Base-by-base conservation (phyloP, 768 basidiomycete genomes). In the Tephrocybe sp. region DNA sequence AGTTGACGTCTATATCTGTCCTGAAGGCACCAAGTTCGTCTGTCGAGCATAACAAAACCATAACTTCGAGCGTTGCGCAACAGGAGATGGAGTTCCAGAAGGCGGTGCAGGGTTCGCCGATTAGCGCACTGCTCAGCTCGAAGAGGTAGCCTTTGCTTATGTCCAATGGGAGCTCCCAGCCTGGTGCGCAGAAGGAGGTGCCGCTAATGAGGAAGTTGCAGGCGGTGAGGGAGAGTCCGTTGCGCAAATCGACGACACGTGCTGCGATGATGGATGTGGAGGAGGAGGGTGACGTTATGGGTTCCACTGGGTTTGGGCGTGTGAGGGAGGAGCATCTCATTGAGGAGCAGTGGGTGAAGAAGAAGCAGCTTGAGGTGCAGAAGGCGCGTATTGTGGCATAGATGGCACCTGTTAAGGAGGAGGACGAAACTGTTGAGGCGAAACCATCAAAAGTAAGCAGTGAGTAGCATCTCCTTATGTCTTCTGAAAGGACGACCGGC, bases 61-160 rank as follows among this genome's bases (percentile, higher is more conserved):
- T 76, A 48, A 79, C 78, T 13, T 80, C 79, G 11, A 87, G 76
- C 39, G 83, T 88, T 51, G 85, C 86, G 3, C 80, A 92, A 60
- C 90, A 92, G 63, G 97, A 99, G 79, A 87, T 87, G 65, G 97
- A 98, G 67, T 98, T 98, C 85, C 87, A 89, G 72, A 86, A 88
- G 61, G 97, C 94, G 1, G 91, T 98, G 1, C 92, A 94, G 63
- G 93, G 91, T 38, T 91, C 88, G 54, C 97, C 97, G 0, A 95
- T 99, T 53, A 90, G 91, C 23, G 92, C 91, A 2, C 71, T 99
- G 42, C 78, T 99, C 60, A 87, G 82, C 58, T 93, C 92, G 2
- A 94, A 94, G 6, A 78, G 87, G 51, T 89, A 93, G 66, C 94
- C 94, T 0, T 73, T 97, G 35, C 72, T 96, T 44, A 87, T 93